Conservation (phyloP, 225 moss, liverwort and hornwort genomes). For the Physcomitrellopsis africana region DNA sequence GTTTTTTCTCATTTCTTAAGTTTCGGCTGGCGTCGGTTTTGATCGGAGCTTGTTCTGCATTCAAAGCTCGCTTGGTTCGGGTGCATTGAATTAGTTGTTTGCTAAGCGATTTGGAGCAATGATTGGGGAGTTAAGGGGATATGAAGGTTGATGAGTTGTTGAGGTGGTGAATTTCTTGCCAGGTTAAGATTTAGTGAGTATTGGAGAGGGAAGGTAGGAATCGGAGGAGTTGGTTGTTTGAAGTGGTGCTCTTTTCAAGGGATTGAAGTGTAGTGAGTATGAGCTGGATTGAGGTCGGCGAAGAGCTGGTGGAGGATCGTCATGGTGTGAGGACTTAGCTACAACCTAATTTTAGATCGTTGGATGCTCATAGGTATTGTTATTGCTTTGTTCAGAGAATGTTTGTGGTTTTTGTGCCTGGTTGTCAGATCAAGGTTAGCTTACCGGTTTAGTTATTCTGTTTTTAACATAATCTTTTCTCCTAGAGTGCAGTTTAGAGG, state of each 20-base stretch:
- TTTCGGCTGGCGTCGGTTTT: no score
- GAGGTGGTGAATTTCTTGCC: no score
- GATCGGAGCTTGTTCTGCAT: no score
- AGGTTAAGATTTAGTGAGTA: no score
- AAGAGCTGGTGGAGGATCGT: slow-evolving; percentile 15
- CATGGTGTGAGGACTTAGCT: slow-evolving; percentile 15
- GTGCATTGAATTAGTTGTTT: no score
- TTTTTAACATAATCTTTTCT: neutral
- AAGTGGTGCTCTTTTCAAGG: neutral
- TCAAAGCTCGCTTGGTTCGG: no score
- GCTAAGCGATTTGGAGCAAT: no score
- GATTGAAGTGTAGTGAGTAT: neutral
- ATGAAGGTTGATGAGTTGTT: no score
- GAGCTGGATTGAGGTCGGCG: neutral
- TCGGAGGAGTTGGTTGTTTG: no score
- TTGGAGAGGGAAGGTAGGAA: no score
- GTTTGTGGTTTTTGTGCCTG: neutral
- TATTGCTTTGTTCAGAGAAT: neutral
- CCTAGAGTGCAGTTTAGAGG: neutral
- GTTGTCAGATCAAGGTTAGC: neutral
- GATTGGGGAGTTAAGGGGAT: no score
- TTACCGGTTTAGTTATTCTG: neutral
- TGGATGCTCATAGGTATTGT: slow-evolving; percentile 4
- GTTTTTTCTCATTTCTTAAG: no score
- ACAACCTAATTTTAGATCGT: slow-evolving; percentile 1